Evolutionary conservation across 306 rosid species (phyloP).

Genomic region (Pachyrhizus erosus): DNA sequence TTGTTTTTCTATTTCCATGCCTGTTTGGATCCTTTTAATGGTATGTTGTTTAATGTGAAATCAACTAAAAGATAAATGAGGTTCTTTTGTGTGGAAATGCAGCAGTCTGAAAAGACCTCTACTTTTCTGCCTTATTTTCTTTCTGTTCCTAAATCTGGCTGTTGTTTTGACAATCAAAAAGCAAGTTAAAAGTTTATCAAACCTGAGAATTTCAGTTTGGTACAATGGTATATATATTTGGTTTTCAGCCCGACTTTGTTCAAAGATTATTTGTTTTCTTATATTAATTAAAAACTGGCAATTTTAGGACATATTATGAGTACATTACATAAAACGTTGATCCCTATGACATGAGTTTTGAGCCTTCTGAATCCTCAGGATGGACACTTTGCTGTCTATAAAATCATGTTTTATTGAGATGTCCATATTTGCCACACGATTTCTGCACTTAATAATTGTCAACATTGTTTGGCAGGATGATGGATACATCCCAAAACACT

Average conservation of each 20-base stretch:
- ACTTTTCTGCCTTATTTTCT: conserved; percentile 9
- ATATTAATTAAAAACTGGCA: not conserved
- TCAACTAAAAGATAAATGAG: not conserved
- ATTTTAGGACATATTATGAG: not conserved
- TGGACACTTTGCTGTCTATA: not conserved
- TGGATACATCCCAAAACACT: conserved; percentile 90
- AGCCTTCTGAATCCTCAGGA: conserved; percentile 11
- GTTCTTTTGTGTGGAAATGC: not conserved
- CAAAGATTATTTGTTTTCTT: not conserved
- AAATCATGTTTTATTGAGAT: conserved; percentile 16
- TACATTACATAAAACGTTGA: not conserved
- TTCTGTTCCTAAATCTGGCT: not conserved
- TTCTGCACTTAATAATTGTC: conserved; percentile 16
- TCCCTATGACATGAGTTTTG: not conserved
- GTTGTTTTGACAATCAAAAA: not conserved
- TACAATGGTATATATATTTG: not conserved
- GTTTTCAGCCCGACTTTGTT: not conserved
- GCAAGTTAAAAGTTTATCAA: not conserved
- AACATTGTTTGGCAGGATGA: conserved; percentile 70
- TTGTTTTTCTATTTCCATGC: conserved; percentile 21
- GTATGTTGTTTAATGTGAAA: conserved; percentile 22
- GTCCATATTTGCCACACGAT: not conserved
- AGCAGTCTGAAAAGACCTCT: conserved; percentile 12
- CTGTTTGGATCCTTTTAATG: conserved; percentile 2
- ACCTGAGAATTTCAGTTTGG: not conserved